A percentile compares a stretch with the other conserved stretches of the same genome.
Conservation (phyloP, 805 yeast species). For the Candida endomychidarum region DNA sequence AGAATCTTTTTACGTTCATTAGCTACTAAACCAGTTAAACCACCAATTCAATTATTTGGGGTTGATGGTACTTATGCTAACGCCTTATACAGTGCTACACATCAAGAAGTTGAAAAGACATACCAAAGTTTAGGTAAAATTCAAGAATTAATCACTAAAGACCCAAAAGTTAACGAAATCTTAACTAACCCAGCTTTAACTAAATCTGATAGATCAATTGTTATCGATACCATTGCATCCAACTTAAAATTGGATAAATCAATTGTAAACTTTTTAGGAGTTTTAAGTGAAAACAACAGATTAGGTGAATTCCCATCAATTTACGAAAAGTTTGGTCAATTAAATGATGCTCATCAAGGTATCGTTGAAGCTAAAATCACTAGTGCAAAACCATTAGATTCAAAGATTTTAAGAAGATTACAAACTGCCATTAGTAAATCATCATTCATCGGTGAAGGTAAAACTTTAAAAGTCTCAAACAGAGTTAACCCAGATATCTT, state of each 20-base stretch:
- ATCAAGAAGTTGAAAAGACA: constrained; percentile 73
- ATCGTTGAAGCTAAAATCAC: constrained; percentile 91
- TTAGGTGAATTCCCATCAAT: constrained; percentile 66
- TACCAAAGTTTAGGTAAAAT: constrained; percentile 63
- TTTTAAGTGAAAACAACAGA: constrained; percentile 94
- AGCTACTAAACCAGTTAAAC: constrained; percentile 67
- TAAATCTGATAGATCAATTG: constrained; percentile 66
- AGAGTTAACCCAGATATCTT: constrained; percentile 83
- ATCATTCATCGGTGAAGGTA: constrained; percentile 77
- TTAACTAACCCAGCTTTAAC: constrained; percentile 85
- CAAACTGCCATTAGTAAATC: constrained; percentile 77
- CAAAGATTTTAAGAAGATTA: constrained; percentile 73
- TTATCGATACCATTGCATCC: constrained; percentile 59
- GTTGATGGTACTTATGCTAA: constrained; percentile 96
- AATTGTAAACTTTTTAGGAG: constrained; percentile 75
- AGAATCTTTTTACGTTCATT: constrained; percentile 51
- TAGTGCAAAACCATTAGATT: constrained; percentile 81
- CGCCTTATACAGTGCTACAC: constrained; percentile 90
- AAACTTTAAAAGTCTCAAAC: constrained; percentile 82
- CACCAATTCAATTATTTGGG: constrained; percentile 93
- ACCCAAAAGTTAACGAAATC: constrained; percentile 59
- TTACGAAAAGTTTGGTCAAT: constrained; percentile 67
- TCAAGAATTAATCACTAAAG: constrained; percentile 54
- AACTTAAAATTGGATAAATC: constrained; percentile 60
- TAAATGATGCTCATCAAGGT: constrained; percentile 88